Percentiles rank a stretch among this genome's conserved stretches.
phyloP scores from a whole-genome alignment of 2,329 filamentous ascomycete species.

The Escovopsis sp. region DNA sequence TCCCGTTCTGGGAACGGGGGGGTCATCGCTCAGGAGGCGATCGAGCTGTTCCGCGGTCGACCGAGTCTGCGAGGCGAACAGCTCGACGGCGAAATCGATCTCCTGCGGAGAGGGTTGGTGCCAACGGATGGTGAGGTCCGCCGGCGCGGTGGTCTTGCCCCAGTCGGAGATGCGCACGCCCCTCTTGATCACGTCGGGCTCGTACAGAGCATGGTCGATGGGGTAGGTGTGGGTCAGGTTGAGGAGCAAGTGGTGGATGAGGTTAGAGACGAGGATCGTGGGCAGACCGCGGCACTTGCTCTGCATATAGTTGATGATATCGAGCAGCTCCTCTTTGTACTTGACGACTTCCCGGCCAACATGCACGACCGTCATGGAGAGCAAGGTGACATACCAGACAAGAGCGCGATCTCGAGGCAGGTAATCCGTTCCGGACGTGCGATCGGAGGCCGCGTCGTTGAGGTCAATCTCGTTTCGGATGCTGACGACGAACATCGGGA shows the following conservation, averaged over 20 bases:
- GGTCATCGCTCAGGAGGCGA: conserved; percentile 65
- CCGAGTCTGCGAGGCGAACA: conserved; percentile 74
- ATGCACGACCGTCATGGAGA: conserved; percentile 96
- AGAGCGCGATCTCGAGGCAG: conserved; percentile 81
- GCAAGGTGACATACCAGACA: conserved; percentile 93
- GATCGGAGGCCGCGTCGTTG: conserved; percentile 87
- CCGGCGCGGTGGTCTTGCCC: conserved; percentile 62
- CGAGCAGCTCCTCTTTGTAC: conserved; percentile 78
- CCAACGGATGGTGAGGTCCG: conserved; percentile 76
- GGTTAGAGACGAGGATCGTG: conserved; percentile 93
- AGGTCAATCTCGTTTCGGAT: conserved; percentile 96
- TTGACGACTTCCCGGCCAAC: conserved; percentile 80
- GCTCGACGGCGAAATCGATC: conserved; percentile 73
- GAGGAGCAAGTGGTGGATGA: conserved; percentile 87
- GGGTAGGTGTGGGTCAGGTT: conserved; percentile 93
- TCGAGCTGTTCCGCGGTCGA: conserved; percentile 61
- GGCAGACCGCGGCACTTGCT: conserved; percentile 86
- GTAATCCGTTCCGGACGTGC: conserved; percentile 86
- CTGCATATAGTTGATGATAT: conserved; percentile 92
- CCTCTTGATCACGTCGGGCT: conserved; percentile 54
- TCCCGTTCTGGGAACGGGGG: conserved; percentile 75
- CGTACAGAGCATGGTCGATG: conserved; percentile 76
- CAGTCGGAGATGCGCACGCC: conserved; percentile 70
- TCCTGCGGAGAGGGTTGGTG: conserved; percentile 71
- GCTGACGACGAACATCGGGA: conserved; percentile 79